Evolutionary conservation across 768 basidiomycete genomes (phyloP).

Genomic region (Phlebiopsis flavidoalba): DNA sequence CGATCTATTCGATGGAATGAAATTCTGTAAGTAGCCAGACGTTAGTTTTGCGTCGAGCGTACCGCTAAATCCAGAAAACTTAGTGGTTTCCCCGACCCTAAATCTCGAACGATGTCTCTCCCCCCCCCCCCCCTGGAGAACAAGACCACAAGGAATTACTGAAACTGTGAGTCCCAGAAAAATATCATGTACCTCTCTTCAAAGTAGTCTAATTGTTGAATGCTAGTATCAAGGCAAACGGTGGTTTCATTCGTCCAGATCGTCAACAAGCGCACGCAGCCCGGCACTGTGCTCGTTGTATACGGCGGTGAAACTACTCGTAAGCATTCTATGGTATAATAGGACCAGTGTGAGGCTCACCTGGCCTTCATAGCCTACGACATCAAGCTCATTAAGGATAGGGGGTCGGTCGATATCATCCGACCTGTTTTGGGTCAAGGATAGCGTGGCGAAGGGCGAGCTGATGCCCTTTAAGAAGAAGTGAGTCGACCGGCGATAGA

Average conservation of each 20-base stretch:
- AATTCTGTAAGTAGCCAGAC: conserved; percentile 58
- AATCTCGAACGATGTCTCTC: too few species aligned
- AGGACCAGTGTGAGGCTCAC: not conserved
- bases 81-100: conserved; percentile 75
- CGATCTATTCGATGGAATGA: conserved; percentile 67
- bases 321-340: conserved; percentile 28
- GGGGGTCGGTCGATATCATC: conserved; percentile 66
- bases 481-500: conserved; percentile 30
- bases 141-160: conserved; percentile 66
- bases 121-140: too few species aligned
- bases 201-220: not conserved
- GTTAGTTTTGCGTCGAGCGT: not conserved
- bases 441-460: conserved; percentile 60
- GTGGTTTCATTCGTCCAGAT: conserved; percentile 64
- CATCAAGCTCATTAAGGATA: conserved; percentile 64
- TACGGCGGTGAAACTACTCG: conserved; percentile 69
- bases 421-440: conserved; percentile 78
- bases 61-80: not conserved
- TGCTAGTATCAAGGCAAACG: conserved; percentile 62
- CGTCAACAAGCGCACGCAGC: conserved; percentile 44
- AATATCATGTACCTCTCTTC: not conserved
- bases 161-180: conserved; percentile 48
- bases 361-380: conserved; percentile 51
- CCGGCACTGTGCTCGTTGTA: conserved; percentile 46
- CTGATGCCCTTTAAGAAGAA: conserved; percentile 61